Evolutionary conservation across 805 yeast genomes (phyloP), one percentile per base, ranked within the genome.

Genomic region (Nakazawaea siamensis): DNA sequence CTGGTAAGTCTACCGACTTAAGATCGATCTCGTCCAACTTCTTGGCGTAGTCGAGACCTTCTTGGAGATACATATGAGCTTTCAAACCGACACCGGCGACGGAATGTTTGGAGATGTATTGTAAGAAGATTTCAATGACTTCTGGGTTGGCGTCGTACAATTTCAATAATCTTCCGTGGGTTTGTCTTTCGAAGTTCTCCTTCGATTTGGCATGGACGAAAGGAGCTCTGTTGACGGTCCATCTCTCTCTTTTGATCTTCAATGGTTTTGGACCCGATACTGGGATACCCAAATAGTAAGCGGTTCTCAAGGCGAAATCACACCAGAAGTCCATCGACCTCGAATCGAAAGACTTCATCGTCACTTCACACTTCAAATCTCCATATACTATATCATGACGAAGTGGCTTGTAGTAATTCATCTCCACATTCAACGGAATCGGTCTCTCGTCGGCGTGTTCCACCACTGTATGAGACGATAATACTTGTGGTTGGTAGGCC

Each of bases 201-300:
- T 92, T 92, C 8, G 92, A 71, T 56, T 87, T 88, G 34, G 97
- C 94, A 52, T 85, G 92, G 15, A 83, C 95, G 55, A 92, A 92
- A 1, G 97, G 97, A 3, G 95, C 78, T 55, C 80, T 74, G 50
- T 81, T 87, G 29, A 92, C 95, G 0, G 98, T 92, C 85, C 95
- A 90, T 47, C 87, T 73, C 57, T 90, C 83, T 48, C 78, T 73
- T 52, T 76, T 80, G 3, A 81, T 76, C 43, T 76, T 80, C 43
- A 73, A 56, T 32, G 78, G 83, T 23, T 64, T 67, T 14, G 90
- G 80, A 2, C 87, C 88, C 11, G 77, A 71, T 23, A 82, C 76
- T 13, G 97, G 96, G 45, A 92, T 77, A 7, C 94, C 90, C 47
- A 92, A 62, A 58, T 83, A 92, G 55, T 73, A 92, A 0, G 95